Evolutionary conservation across 2,329 filamentous ascomycete genomes (phyloP).

Genomic region (Colletotrichum nymphaeae): DNA sequence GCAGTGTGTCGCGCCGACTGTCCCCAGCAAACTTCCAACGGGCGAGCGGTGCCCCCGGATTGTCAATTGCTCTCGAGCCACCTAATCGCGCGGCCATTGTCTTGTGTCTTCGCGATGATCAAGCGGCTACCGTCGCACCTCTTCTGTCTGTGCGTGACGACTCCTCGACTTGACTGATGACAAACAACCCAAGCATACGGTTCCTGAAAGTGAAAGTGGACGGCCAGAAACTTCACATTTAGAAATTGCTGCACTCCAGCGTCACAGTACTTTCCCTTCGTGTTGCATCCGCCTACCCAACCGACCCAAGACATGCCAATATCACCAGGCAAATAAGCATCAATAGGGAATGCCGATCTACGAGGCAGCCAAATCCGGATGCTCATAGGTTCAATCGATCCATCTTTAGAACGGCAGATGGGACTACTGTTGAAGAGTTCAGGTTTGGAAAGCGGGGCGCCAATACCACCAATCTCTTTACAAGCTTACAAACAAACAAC

Average conservation of each 20-base stretch:
- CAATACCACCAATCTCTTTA: constrained; percentile 1
- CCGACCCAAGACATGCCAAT: neutral
- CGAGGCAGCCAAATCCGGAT: neutral
- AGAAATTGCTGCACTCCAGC: neutral
- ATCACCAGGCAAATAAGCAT: constrained; percentile 6
- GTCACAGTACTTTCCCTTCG: neutral
- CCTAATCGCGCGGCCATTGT: neutral
- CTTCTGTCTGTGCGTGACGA: constrained; percentile 10
- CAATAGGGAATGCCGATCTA: constrained; percentile 8
- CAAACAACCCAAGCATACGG: neutral
- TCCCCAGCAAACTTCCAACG: neutral
- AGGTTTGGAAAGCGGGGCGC: constrained; percentile 18
- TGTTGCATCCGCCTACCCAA: neutral
- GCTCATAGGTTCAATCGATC: constrained; percentile 10
- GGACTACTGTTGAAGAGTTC: constrained; percentile 8
- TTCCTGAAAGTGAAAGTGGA: neutral
- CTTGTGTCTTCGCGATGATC: neutral
- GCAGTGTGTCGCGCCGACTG: neutral
- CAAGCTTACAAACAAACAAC: neutral
- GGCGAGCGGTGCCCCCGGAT: neutral
- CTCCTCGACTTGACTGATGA: neutral
- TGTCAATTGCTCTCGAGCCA: neutral
- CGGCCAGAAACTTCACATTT: neutral
- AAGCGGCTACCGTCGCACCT: constrained; percentile 2
- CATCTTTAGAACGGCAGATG: constrained; percentile 15